These are phyloP conservation scores for Aspergillus nidulans DNA, from an alignment of 495 filamentous ascomycete genomes.

Conservation along the genomic window DNA sequence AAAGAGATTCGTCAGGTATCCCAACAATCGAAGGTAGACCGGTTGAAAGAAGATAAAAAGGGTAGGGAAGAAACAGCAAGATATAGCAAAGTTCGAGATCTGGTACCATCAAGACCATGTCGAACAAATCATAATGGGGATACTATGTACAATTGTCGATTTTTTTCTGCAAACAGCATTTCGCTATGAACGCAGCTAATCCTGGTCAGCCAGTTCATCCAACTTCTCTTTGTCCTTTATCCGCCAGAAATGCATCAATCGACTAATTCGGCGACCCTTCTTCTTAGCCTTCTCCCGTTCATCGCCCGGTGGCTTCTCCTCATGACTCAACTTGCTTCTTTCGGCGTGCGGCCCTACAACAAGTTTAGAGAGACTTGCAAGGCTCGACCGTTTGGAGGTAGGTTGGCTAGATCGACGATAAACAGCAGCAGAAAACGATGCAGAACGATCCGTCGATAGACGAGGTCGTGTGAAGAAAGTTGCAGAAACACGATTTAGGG, in stretches of 20 bases:
- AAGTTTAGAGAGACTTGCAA: slow-evolving; percentile 79
- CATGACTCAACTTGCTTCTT: slow-evolving; percentile 75
- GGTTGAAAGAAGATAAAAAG: slow-evolving; percentile 18
- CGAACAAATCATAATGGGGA: slow-evolving; percentile 21
- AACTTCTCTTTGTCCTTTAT: slow-evolving; percentile 46
- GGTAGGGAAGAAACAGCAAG: slow-evolving; percentile 16
- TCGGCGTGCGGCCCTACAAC: slow-evolving; percentile 74
- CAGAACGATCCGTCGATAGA: slow-evolving; percentile 56
- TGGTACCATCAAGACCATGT: slow-evolving; percentile 18
- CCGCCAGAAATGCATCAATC: slow-evolving; percentile 83
- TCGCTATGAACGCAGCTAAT: slow-evolving; percentile 26
- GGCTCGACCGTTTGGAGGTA: slow-evolving; percentile 66
- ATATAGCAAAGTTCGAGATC: slow-evolving; percentile 10
- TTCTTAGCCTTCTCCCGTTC: slow-evolving; percentile 60
- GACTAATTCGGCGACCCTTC: slow-evolving; percentile 71
- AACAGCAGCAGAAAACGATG: slow-evolving; percentile 63
- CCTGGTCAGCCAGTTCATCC: slow-evolving; percentile 14
- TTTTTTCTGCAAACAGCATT: slow-evolving; percentile 10
- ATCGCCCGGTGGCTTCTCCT: slow-evolving; percentile 54
- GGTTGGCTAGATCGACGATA: slow-evolving; percentile 51
- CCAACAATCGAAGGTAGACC: slow-evolving; percentile 22
- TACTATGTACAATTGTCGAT: slow-evolving; percentile 25
- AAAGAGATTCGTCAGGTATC: slow-evolving; percentile 43
- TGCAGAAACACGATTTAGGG: slow-evolving; percentile 43
- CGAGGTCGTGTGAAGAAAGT: slow-evolving; percentile 42